Evolutionary conservation across 306 rosid species (phyloP).

Genomic region (Calophaca sinica): DNA sequence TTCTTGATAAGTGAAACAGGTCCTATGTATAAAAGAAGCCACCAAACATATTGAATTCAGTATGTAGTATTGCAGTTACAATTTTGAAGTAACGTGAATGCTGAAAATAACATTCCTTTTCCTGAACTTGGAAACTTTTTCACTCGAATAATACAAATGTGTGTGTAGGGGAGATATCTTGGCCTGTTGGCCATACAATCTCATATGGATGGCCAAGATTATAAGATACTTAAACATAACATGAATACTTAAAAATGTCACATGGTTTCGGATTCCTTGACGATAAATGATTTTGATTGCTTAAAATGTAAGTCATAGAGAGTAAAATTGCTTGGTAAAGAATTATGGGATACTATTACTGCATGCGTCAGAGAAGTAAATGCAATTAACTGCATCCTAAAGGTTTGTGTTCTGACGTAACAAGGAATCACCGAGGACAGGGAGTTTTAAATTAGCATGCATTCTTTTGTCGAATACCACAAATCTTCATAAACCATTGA

Average conservation of each 20-base stretch:
- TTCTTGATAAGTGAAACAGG: constrained; percentile 25
- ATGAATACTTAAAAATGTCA: background rate
- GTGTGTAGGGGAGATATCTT: no score
- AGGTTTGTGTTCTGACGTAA: no score
- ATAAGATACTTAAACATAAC: background rate
- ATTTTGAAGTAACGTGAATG: constrained; percentile 25
- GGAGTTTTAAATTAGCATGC: background rate
- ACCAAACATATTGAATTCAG: constrained; percentile 25
- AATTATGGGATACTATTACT: background rate
- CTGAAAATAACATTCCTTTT: constrained; percentile 25
- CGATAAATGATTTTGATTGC: background rate
- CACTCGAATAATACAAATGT: constrained; percentile 3
- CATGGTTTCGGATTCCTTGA: background rate
- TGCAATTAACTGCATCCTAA: background rate
- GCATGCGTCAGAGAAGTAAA: constrained; percentile 10
- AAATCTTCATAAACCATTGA: background rate
- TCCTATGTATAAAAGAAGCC: constrained; percentile 4
- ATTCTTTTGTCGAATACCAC: background rate
- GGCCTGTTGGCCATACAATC: background rate
- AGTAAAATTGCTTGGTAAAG: background rate
- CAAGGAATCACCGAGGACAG: no score
- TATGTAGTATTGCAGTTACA: background rate
- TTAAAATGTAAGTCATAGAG: constrained; percentile 8
- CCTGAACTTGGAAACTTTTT: background rate
- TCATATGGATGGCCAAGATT: background rate